phyloP scores from a whole-genome alignment of 208 protist genomes.

The Acanthamoeba healyi region DNA sequence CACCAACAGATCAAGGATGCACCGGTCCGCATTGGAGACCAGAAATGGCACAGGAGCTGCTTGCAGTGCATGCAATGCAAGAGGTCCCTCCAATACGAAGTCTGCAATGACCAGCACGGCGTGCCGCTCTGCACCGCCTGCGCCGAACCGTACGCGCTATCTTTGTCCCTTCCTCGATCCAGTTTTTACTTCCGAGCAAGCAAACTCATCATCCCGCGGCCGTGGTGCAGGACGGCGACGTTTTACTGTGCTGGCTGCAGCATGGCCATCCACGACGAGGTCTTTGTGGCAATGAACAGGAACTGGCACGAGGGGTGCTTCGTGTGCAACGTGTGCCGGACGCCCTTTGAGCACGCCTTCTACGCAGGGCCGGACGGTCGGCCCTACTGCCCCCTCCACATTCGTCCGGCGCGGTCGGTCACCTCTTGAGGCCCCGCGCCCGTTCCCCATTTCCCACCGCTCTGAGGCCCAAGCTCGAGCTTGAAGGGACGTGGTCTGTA shows the following conservation, averaged over 20 bases:
- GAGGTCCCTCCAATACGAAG: not conserved
- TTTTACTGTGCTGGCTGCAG: not conserved
- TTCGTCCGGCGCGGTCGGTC: not conserved
- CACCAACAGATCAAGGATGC: not conserved
- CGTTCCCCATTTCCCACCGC: no score
- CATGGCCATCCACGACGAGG: constrained; percentile 23
- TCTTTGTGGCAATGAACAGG: constrained; percentile 53
- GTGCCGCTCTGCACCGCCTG: constrained; percentile 14
- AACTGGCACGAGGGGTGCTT: constrained; percentile 58
- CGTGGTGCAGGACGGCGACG: not conserved
- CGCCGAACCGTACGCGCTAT: not conserved
- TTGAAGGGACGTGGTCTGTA: no score
- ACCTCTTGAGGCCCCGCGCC: not conserved
- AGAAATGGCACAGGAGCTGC: not conserved
- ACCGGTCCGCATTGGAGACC: constrained; percentile 24
- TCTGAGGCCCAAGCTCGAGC: no score
- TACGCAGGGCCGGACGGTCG: not conserved
- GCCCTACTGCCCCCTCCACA: constrained; percentile 37
- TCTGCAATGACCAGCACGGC: constrained; percentile 24
- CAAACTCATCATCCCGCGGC: no score
- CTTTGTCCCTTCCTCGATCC: not conserved
- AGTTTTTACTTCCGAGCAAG: not conserved
- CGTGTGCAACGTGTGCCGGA: not conserved
- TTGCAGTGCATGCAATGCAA: constrained; percentile 46
- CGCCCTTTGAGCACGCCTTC: not conserved